Base-by-base conservation (phyloP, 1,284 basidiomycete genomes). In the Malassezia brasiliensis region DNA sequence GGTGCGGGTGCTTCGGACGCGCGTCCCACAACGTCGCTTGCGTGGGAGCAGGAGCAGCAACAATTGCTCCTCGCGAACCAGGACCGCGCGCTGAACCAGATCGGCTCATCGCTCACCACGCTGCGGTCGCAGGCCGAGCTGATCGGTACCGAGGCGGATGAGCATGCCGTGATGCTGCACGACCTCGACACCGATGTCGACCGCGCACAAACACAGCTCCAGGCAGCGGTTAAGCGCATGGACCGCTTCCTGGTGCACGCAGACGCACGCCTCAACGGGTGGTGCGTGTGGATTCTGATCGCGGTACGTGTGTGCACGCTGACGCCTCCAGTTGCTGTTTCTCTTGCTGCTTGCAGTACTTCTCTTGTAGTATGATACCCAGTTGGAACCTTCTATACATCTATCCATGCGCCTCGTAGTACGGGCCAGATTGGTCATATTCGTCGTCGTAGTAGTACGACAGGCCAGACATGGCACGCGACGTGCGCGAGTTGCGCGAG, bases 201-300 rank as follows among this genome's bases (percentile, higher is more conserved):
- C 12, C 45, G 52, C 28, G 64, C 62, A 15, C 71, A 74, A 35
- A 63, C 59, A 1, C 48, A 62, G 31, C 53, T 74, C 1, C 45
- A 60, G 19, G 58, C 60, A 25, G 71, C 69, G 11, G 66, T 72
- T 59, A 40, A 53, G 32, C 65, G 64, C 56, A 72, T 74, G 71
- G 71, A 74, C 56, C 56, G 64, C 11, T 53, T 74, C 39, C 58
- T 72, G 2, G 50, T 63, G 20, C 62, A 64, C 30, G 57, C 64
- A 20, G 71, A 74, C 42, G 68, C 68, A 38, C 52, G 67, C n/a
- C 47, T 70, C 31, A 65, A 68, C 9, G 71, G 71, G 6, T 74
- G 71, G 71, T 72, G 69, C 49, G 68, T 72, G 5, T 74, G 71
- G 71, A 60, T 74, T 17, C 56, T 74, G 47, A 61, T 74, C 20